A percentile compares a stretch with the other conserved stretches of the same genome.
phyloP scores from a whole-genome alignment of 768 basidiomycete genomes.

The Boletus reticulatus region DNA sequence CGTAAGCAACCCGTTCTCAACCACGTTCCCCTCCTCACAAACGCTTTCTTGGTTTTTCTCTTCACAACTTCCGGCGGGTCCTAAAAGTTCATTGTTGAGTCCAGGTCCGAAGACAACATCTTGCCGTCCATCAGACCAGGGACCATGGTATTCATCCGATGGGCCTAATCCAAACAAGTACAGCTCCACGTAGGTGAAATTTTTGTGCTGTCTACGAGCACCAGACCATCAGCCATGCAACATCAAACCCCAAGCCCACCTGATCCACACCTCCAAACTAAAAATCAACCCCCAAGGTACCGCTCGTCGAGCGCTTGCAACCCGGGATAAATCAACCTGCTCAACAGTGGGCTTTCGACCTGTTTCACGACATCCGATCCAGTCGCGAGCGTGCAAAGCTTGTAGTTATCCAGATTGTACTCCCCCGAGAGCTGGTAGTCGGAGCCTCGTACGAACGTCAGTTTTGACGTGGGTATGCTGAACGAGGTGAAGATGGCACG shows the following conservation, averaged over 20 bases:
- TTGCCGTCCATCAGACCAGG: no score
- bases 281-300: slow-evolving; percentile 92
- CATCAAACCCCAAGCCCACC: slow-evolving; percentile 42
- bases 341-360: slow-evolving; percentile 86
- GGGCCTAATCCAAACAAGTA: slow-evolving; percentile 91
- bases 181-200: slow-evolving; percentile 96
- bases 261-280: slow-evolving; percentile 99
- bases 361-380: slow-evolving; percentile 99
- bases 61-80: slow-evolving; percentile 81
- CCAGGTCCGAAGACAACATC: slow-evolving; percentile 97
- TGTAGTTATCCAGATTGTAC: slow-evolving; percentile 95
- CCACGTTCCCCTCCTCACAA: slow-evolving; percentile 88
- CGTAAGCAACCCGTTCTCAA: slow-evolving; percentile 84
- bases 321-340: slow-evolving; percentile 93
- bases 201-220: slow-evolving; percentile 71
- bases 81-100: slow-evolving; percentile 96
- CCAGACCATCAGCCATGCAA: not conserved
- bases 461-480: slow-evolving; percentile 82
- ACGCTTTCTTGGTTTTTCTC: slow-evolving; percentile 88
- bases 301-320: slow-evolving; percentile 97
- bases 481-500: slow-evolving; percentile 83
- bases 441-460: slow-evolving; percentile 86
- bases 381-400: slow-evolving; percentile 84
- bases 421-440: slow-evolving; percentile 89
- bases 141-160: slow-evolving; percentile 98